Evolutionary conservation across 106 monocot genomes (phyloP), one percentile per base, ranked within the genome.

Genomic region (Platanthera guangdongensis): DNA sequence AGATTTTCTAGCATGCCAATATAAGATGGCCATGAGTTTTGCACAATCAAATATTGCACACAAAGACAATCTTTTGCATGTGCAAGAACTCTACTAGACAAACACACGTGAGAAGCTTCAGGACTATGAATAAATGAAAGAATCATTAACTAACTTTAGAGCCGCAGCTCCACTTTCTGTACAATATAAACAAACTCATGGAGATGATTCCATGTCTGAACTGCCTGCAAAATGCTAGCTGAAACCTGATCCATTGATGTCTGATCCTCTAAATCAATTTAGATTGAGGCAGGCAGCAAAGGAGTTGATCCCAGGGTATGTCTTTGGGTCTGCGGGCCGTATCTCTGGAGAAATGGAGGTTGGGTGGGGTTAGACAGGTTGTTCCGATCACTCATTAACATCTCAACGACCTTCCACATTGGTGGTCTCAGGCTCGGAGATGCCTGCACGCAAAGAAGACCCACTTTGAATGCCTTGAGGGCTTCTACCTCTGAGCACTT

Each of bases 361-460:
- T 48, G 47, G n/a, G 70, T 48, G 15, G 70, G 70, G 4, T 47
- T 16, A 5, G 70, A 47, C 8, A 70, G 47, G 22, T 74, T 21
- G 11, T 52, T 74, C 52, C 4, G 51, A 11, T 12, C 52, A 15
- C 52, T 52, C 7, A 48, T 48, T n/a, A 70, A 47, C 47, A 70
- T 70, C 47, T 70, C 70, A 1, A 70, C 70, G 15, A 70, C 70
- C 70, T 70, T 70, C 70, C 70, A 70, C 70, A 70, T 70, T 48
- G 70, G 16, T n/a, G 70, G 70, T 9, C 70, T 70, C 47, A 70
- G 16, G 14, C 47, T 48, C 2, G 70, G 70, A 48, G 70, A 70
- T 7, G 70, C 70, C 8, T 70, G 70, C 16, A 70, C 70, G 70
- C 70, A 70, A 45, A 70, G 18, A 47, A 70, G 47, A 4, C 70